phyloP scores from a whole-genome alignment of 1,284 basidiomycete genomes.

The Moesziomyces sp. region DNA sequence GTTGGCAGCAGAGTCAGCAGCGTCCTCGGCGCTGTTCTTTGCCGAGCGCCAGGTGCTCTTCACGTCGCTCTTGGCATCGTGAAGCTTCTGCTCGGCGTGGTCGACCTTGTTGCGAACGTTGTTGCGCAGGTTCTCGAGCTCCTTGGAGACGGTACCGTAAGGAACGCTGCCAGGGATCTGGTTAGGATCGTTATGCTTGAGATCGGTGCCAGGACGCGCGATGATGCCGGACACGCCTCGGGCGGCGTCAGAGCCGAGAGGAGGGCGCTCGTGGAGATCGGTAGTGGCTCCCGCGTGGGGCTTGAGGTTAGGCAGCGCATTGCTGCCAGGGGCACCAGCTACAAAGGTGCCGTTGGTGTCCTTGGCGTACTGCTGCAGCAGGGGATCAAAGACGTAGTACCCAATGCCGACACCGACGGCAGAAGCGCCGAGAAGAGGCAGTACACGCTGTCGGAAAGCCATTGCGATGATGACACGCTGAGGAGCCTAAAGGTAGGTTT shows the following conservation, averaged over 20 bases:
- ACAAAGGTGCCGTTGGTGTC: slow-evolving; percentile 49
- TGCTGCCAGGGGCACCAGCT: slow-evolving; percentile 33
- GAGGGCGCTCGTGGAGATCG: slow-evolving; percentile 44
- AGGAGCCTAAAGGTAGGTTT: too few relatives aligned
- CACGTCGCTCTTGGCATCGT: slow-evolving; percentile 27
- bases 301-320: slow-evolving; percentile 41
- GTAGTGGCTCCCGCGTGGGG: slow-evolving; percentile 20
- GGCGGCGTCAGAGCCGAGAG: slow-evolving; percentile 44
- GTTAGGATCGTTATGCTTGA: slow-evolving; percentile 35
- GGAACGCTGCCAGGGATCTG: slow-evolving; percentile 32
- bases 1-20: slow-evolving; percentile 15
- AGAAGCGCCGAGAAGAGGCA: slow-evolving; percentile 43
- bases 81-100: slow-evolving; percentile 24
- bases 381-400: slow-evolving; percentile 51
- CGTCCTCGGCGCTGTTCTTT: slow-evolving; percentile 25
- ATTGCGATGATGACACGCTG: slow-evolving; percentile 10
- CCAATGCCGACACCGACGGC: slow-evolving; percentile 49
- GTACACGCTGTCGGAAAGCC: slow-evolving; percentile 45
- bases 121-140: slow-evolving; percentile 30
- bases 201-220: slow-evolving; percentile 38
- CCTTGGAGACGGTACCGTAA: slow-evolving; percentile 44
- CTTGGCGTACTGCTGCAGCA: slow-evolving; percentile 45
- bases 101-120: slow-evolving; percentile 34
- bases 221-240: slow-evolving; percentile 39
- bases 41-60: slow-evolving; percentile 35